A percentile compares a stretch with the other conserved stretches of the same genome.
phyloP scores from a whole-genome alignment of 805 yeast species.

The Candida koratica region DNA sequence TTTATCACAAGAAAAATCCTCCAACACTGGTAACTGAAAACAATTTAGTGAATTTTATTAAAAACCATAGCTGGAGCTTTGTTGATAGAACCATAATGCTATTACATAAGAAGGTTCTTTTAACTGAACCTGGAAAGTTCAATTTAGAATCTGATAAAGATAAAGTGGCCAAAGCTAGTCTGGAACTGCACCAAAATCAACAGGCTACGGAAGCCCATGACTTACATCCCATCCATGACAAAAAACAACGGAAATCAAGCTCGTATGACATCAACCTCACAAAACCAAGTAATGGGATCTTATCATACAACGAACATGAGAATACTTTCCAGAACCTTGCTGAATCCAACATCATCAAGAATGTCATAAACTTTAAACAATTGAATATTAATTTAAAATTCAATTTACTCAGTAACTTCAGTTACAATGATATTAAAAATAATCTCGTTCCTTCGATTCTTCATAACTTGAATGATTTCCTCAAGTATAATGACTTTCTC shows the following conservation, averaged over 20 bases:
- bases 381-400: slow-evolving; percentile 35
- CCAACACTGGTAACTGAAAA: slow-evolving; percentile 37
- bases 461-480: slow-evolving; percentile 54
- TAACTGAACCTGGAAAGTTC: slow-evolving; percentile 23
- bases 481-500: slow-evolving; percentile 49
- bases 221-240: neutral
- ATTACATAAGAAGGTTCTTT: slow-evolving; percentile 39
- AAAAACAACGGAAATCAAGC: slow-evolving; percentile 2
- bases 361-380: slow-evolving; percentile 26
- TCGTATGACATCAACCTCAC: slow-evolving; percentile 14
- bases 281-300: slow-evolving; percentile 21
- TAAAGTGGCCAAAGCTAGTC: slow-evolving; percentile 4
- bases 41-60: slow-evolving; percentile 46
- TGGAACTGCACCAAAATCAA: slow-evolving; percentile 10
- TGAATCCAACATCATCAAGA: slow-evolving; percentile 37
- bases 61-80: slow-evolving; percentile 47
- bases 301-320: slow-evolving; percentile 35
- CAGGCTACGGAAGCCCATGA: neutral
- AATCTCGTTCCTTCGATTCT: slow-evolving; percentile 54
- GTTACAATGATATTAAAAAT: slow-evolving; percentile 48
- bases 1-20: slow-evolving; percentile 30
- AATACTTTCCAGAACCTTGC: slow-evolving; percentile 37
- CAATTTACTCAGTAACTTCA: slow-evolving; percentile 37
- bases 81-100: slow-evolving; percentile 52
- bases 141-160: slow-evolving; percentile 2